Percentiles rank a stretch among this genome's conserved stretches.
Evolutionary conservation across 2,329 filamentous ascomycete genomes (phyloP).

Genomic region (Talaromyces sp.): DNA sequence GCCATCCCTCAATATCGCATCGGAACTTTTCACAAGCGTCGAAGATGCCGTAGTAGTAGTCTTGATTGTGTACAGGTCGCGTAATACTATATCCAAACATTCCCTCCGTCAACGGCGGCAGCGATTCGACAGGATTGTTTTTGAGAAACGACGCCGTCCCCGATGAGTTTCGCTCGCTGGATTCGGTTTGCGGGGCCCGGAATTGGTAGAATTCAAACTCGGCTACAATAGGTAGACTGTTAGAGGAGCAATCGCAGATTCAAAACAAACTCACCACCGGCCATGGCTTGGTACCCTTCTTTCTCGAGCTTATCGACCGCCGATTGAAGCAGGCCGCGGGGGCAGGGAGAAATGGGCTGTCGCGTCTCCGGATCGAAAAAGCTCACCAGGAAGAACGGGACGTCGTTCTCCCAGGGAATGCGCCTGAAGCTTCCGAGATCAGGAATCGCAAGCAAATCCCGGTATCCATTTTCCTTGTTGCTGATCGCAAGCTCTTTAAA

Average conservation of each 20-base stretch:
- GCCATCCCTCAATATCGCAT: slow-evolving; percentile 87
- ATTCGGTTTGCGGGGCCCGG: slow-evolving; percentile 52
- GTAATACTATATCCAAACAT: slow-evolving; percentile 96
- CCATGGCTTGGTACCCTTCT: slow-evolving; percentile 75
- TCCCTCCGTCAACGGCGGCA: slow-evolving; percentile 78
- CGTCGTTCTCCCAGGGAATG: slow-evolving; percentile 84
- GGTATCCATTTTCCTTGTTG: slow-evolving; percentile 86
- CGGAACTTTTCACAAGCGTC: slow-evolving; percentile 70
- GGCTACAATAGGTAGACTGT: slow-evolving; percentile 46
- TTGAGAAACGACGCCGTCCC: slow-evolving; percentile 69
- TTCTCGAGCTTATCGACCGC: slow-evolving; percentile 61
- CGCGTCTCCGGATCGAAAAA: slow-evolving; percentile 77
- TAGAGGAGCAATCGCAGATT: slow-evolving; percentile 2
- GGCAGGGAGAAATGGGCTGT: slow-evolving; percentile 68
- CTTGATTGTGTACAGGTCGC: slow-evolving; percentile 79
- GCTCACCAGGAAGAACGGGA: slow-evolving; percentile 78
- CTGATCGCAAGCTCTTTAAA: slow-evolving; percentile 78
- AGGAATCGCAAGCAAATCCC: slow-evolving; percentile 74
- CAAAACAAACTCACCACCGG: slow-evolving; percentile 61
- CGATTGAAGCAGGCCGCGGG: slow-evolving; percentile 66
- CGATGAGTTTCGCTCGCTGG: slow-evolving; percentile 54
- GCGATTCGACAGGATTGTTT: slow-evolving; percentile 63
- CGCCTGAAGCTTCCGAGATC: slow-evolving; percentile 72
- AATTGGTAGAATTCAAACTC: slow-evolving; percentile 97
- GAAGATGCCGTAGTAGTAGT: slow-evolving; percentile 86